Evolutionary conservation across 768 basidiomycete species (phyloP), one percentile per base, ranked within the genome.

Genomic region (Mycena metata): DNA sequence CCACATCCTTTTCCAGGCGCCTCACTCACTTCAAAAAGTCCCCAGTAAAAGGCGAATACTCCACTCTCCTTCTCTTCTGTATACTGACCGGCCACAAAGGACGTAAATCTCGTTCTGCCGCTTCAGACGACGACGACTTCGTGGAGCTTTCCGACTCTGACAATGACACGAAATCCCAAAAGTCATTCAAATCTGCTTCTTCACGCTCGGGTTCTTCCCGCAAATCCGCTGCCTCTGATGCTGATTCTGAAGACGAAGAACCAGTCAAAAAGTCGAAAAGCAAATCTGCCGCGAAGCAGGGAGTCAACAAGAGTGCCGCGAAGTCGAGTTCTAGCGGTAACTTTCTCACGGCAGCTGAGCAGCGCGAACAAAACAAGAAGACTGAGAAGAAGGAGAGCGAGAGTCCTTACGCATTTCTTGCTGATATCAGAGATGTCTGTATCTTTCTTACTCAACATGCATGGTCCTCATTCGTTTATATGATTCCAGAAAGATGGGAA

Each of bases 261-360:
- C 86, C 82, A 69, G 63, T 77, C 6, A 83, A 82, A 51, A 77
- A 75, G 46, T 62, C 76, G 63, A 76, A 75, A 41, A 82, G 80
- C 50, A 77, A 81, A 35, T 47, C 78, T 17, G 69, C 76, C 41
- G 61, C 66, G 63, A 77, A 69, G 57, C 66, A 76, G 9, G 74
- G 7, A 69, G 60, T 78, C 19, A 72, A 76, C 30, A 77, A 77
- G 26, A 74, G 76, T 43, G 68, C 72, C 0, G 47, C 73, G 19
- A 73, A 69, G 2, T 70, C 49, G 66, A 74, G 80, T 39, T 39
- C 39, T 26, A 76, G 76, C 42, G 79, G 78, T 46, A 77, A 79
- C 11, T 94, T 96, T 80, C 82, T 96, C 63, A 97, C 96, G 17
- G 90, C 90, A 9, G 96, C 96, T 2, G 96, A 96, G 76, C 86